phyloP scores from a whole-genome alignment of 2,329 filamentous ascomycete genomes.

The Talaromyces sp. region DNA sequence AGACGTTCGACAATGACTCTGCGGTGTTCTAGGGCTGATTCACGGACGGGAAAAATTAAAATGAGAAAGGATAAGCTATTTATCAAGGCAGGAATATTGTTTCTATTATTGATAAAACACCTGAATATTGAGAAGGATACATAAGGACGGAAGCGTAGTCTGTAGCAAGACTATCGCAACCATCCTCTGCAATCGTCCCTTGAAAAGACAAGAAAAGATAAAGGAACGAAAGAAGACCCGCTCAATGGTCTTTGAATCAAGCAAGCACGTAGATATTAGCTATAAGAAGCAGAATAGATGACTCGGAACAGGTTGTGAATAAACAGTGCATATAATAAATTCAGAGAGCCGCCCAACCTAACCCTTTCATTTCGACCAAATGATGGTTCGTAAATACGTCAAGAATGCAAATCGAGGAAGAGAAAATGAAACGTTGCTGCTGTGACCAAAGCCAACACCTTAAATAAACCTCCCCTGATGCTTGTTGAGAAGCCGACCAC shows the following conservation, averaged over 20 bases:
- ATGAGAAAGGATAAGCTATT: neutral
- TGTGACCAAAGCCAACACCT: neutral
- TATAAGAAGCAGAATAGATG: neutral
- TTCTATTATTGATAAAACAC: neutral
- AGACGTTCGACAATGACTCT: neutral
- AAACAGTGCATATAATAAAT: neutral
- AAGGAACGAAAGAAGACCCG: neutral
- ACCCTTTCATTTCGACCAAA: neutral
- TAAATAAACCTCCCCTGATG: conserved; percentile 4
- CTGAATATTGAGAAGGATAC: neutral
- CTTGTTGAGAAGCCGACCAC: conserved; percentile 7
- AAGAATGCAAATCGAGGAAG: neutral
- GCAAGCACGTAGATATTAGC: neutral
- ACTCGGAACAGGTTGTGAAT: conserved; percentile 1
- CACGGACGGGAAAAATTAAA: neutral
- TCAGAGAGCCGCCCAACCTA: conserved; percentile 4
- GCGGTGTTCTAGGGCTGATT: neutral
- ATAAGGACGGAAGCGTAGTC: neutral
- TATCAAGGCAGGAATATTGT: neutral
- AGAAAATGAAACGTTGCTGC: neutral
- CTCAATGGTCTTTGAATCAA: neutral
- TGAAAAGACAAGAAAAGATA: neutral
- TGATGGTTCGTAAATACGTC: conserved; percentile 4
- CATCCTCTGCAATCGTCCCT: neutral
- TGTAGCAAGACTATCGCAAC: neutral